phyloP scores from a whole-genome alignment of 2,329 filamentous ascomycete species.

The Alternaria rosae region DNA sequence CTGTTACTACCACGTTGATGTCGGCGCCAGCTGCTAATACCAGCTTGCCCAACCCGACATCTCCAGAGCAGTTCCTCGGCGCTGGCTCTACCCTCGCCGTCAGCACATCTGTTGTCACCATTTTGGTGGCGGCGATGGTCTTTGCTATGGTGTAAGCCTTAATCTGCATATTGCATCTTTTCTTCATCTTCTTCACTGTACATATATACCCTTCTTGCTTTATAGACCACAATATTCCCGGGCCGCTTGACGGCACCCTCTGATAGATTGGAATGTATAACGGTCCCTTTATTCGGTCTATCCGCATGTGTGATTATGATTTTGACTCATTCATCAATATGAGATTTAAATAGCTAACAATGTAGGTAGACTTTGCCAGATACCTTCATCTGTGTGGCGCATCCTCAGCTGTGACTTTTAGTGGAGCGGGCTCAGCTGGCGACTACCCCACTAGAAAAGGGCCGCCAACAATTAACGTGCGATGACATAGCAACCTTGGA shows the following conservation, averaged over 20 bases:
- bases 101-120: constrained; percentile 29
- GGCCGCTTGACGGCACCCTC: not conserved
- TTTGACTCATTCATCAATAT: not conserved
- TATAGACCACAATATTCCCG: constrained; percentile 11
- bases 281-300: not conserved
- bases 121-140: constrained; percentile 25
- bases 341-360: not conserved
- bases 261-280: constrained; percentile 8
- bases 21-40: constrained; percentile 34
- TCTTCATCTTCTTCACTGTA: constrained; percentile 10
- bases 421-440: not conserved
- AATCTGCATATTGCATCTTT: constrained; percentile 13
- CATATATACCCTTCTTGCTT: constrained; percentile 13
- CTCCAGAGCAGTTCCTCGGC: constrained; percentile 33
- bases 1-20: constrained; percentile 21
- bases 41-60: constrained; percentile 24
- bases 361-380: not conserved
- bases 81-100: constrained; percentile 20
- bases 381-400: not conserved
- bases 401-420: not conserved
- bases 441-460: constrained; percentile 18
- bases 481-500: constrained; percentile 33
- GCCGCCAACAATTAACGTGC: constrained; percentile 26
- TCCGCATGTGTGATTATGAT: not conserved
- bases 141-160: constrained; percentile 31